phyloP scores from a whole-genome alignment of 2,329 filamentous ascomycete genomes.

The Neodidymelliopsis sp. region DNA sequence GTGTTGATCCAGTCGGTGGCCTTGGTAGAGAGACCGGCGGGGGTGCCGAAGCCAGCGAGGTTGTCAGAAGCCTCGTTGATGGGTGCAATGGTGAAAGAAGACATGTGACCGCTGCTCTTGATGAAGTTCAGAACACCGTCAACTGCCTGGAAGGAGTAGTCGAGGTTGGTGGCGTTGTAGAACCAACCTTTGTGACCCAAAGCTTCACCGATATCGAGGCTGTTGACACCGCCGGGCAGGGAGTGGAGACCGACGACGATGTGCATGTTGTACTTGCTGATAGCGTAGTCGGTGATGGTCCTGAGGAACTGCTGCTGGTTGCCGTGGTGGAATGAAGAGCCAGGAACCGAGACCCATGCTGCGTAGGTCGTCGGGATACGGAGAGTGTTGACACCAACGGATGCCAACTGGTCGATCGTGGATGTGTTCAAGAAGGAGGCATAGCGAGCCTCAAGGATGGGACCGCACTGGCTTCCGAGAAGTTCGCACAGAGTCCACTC shows the following conservation, averaged over 20 bases:
- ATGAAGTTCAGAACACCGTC: constrained; percentile 44
- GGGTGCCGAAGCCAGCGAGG: constrained; percentile 38
- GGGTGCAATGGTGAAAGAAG: constrained; percentile 45
- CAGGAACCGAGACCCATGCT: constrained; percentile 46
- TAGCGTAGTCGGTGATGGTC: constrained; percentile 46
- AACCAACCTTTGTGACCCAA: constrained; percentile 43
- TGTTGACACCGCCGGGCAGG: constrained; percentile 41
- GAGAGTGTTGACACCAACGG: constrained; percentile 41
- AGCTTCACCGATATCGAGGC: constrained; percentile 14
- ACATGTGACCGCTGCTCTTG: constrained; percentile 30
- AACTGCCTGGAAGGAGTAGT: constrained; percentile 42
- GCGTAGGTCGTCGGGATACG: constrained; percentile 49
- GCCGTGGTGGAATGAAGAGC: constrained; percentile 42
- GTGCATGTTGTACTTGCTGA: constrained; percentile 46
- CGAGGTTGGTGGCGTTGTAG: constrained; percentile 44
- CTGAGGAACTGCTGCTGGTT: constrained; percentile 38
- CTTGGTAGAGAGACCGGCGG: constrained; percentile 36
- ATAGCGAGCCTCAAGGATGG: constrained; percentile 38
- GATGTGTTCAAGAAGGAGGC: constrained; percentile 36
- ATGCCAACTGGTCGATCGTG: constrained; percentile 43
- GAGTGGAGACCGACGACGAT: constrained; percentile 45
- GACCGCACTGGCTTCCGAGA: constrained; percentile 37
- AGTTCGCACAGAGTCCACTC: constrained; percentile 46
- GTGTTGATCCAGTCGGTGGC: constrained; percentile 41
- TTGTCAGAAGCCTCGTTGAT: constrained; percentile 50